Conservation (phyloP, 345 rosid species). For the Toxicodendron radicans region DNA sequence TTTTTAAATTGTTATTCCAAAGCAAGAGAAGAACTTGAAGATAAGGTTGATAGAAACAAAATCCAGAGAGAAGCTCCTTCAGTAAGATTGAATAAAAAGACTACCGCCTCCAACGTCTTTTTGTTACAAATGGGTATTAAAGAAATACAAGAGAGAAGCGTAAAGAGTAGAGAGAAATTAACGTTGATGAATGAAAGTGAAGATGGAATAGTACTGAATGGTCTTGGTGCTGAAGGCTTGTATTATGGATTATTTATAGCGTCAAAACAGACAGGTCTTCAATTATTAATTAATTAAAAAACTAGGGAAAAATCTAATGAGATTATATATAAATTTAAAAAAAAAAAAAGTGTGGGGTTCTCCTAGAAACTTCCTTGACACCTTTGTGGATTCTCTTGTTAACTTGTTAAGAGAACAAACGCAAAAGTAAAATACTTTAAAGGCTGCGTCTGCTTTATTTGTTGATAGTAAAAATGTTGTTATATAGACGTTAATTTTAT, state of each 20-base stretch:
- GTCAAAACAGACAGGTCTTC: background rate
- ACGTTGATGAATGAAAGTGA: background rate
- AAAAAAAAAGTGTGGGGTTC: background rate
- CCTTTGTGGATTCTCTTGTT: slow-evolving; percentile 15
- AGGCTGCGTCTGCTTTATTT: background rate
- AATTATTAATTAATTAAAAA: slow-evolving; percentile 3
- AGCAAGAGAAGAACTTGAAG: background rate
- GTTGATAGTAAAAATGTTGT: background rate
- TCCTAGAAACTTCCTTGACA: slow-evolving; percentile 21
- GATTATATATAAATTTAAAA: background rate
- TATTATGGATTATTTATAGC: slow-evolving; percentile 16
- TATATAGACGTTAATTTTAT: background rate
- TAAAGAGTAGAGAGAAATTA: slow-evolving; percentile 13
- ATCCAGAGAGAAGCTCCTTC: slow-evolving; percentile 4
- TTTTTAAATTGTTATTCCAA: background rate
- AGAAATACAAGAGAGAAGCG: slow-evolving; percentile 13
- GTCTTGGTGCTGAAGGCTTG: background rate
- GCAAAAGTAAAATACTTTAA: slow-evolving; percentile 2
- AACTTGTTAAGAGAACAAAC: background rate
- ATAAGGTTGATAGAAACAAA: background rate
- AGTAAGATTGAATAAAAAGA: background rate
- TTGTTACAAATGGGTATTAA: background rate
- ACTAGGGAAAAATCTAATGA: background rate
- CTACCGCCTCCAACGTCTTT: background rate
- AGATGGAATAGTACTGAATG: slow-evolving; percentile 10